These are phyloP conservation scores for Serendipita sp. DNA, from an alignment of 768 basidiomycete species.

Conservation along the genomic window DNA sequence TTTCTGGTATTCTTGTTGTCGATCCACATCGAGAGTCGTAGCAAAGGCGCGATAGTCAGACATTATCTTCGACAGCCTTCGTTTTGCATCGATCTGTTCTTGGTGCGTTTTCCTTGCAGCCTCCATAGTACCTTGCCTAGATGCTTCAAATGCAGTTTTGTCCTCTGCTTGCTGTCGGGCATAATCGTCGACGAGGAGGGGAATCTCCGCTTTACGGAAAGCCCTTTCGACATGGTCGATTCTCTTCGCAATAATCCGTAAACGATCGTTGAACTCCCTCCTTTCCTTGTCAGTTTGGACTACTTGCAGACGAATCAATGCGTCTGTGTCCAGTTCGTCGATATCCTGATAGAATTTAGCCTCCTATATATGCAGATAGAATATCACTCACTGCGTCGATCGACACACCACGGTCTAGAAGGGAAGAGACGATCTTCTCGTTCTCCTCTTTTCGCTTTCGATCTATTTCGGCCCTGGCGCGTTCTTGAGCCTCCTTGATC, in stretches of 20 bases:
- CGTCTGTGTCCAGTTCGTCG: conserved; percentile 70
- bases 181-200: conserved; percentile 74
- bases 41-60: conserved; percentile 45
- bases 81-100: conserved; percentile 57
- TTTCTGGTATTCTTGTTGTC: conserved; percentile 47
- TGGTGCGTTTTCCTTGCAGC: conserved; percentile 38
- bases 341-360: conserved; percentile 36
- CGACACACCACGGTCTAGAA: conserved; percentile 50
- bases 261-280: conserved; percentile 62
- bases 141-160: conserved; percentile 43
- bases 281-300: conserved; percentile 96
- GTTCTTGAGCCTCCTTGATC: conserved; percentile 37
- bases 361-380: not conserved
- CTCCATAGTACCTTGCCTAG: conserved; percentile 42
- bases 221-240: conserved; percentile 93
- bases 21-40: conserved; percentile 36
- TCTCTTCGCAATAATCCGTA: conserved; percentile 72
- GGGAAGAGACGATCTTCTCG: conserved; percentile 67
- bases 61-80: conserved; percentile 53
- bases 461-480: conserved; percentile 48
- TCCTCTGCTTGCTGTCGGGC: conserved; percentile 68
- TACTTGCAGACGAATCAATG: conserved; percentile 77
- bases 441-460: conserved; percentile 65
- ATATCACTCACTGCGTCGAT: not conserved
- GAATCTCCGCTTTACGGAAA: conserved; percentile 81